Conservation (phyloP, 768 basidiomycete species). For the Phylloporus rhodoxanthus region DNA sequence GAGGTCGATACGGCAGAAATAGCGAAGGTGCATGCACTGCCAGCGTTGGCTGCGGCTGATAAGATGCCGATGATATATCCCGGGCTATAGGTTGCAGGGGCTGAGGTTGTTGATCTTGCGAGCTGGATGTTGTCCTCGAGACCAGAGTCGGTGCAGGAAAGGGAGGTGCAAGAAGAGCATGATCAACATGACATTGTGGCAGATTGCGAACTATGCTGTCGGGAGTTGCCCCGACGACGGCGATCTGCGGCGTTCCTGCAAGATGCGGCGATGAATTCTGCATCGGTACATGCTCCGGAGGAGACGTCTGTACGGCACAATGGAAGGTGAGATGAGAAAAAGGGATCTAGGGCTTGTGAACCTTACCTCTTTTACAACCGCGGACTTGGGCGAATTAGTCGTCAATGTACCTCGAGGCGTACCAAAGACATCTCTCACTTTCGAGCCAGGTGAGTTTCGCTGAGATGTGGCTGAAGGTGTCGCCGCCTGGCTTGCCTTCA, state of each 20-base stretch:
- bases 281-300: constrained; percentile 15
- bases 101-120: constrained; percentile 18
- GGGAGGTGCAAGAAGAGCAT: constrained; percentile 22
- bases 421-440: constrained; percentile 15
- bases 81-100: constrained; percentile 11
- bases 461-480: constrained; percentile 21
- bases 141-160: constrained; percentile 23
- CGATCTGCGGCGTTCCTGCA: constrained; percentile 25
- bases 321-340: constrained; percentile 8
- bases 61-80: constrained; percentile 1
- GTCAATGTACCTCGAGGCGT: constrained; percentile 20
- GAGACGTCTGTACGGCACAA: constrained; percentile 11
- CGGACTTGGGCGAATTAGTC: constrained; percentile 20
- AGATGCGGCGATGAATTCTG: constrained; percentile 10
- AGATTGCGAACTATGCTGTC: constrained; percentile 14
- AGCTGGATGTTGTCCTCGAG: constrained; percentile 22
- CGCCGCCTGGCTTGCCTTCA: constrained; percentile 22
- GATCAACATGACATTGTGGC: constrained; percentile 21
- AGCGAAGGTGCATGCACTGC: constrained; percentile 16
- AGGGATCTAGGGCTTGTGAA: not conserved
- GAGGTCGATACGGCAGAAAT: constrained; percentile 22
- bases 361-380: constrained; percentile 24
- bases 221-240: constrained; percentile 29
- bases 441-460: constrained; percentile 20
- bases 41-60: constrained; percentile 14